Percentiles rank a stretch among this genome's conserved stretches.
phyloP scores from a whole-genome alignment of 306 rosid species.

The Lathyrus aphaca region DNA sequence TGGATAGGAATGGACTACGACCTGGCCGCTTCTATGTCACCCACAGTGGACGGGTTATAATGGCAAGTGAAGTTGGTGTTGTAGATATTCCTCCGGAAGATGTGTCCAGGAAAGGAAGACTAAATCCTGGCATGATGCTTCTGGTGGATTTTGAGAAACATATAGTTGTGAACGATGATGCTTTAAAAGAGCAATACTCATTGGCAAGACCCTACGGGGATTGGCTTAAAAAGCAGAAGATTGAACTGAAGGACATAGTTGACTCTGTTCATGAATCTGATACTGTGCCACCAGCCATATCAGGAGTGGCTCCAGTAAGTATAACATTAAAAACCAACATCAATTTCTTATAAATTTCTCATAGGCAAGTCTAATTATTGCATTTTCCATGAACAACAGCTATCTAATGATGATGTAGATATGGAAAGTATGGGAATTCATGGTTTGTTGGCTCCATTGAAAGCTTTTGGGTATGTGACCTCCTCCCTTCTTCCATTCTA shows the following conservation, averaged over 20 bases:
- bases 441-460: conserved; percentile 80
- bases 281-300: conserved; percentile 65
- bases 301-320: conserved; percentile 81
- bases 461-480: conserved; percentile 83
- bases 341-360: conserved; percentile 9
- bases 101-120: conserved; percentile 88
- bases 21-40: conserved; percentile 98
- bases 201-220: conserved; percentile 83
- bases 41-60: conserved; percentile 91
- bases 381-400: conserved; percentile 51
- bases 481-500: conserved; percentile 27
- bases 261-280: conserved; percentile 72
- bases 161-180: conserved; percentile 90
- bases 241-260: conserved; percentile 80
- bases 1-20: conserved; percentile 94
- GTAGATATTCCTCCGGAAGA: conserved; percentile 94
- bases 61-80: conserved; percentile 99
- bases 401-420: conserved; percentile 55
- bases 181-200: conserved; percentile 89
- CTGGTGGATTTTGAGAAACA: conserved; percentile 95
- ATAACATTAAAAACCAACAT: conserved; percentile 12
- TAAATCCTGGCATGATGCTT: conserved; percentile 99
- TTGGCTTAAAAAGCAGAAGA: conserved; percentile 90
- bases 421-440: conserved; percentile 86
- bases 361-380: conserved; percentile 29